Conservation (phyloP, 306 rosid genomes). For the Vigna trinervia region DNA sequence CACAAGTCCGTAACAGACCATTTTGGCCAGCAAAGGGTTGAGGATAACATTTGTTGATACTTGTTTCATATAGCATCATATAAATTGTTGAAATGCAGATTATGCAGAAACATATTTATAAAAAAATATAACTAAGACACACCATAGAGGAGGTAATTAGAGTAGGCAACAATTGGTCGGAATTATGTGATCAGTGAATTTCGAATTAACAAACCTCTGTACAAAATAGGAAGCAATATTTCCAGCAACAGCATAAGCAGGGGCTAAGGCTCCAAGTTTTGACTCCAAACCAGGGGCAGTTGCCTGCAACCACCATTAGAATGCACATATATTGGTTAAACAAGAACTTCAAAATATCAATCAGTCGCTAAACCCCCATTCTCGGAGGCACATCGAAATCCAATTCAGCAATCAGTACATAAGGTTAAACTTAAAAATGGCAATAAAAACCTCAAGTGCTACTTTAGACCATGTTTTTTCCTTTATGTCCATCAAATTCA, state of each 20-base stretch:
- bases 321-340: slow-evolving; percentile 34
- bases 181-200: neutral
- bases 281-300: slow-evolving; percentile 82
- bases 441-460: slow-evolving; percentile 71
- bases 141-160: neutral
- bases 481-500: slow-evolving; percentile 93
- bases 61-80: neutral
- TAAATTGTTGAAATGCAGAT: neutral
- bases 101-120: slow-evolving; percentile 3
- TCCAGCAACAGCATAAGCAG: slow-evolving; percentile 90
- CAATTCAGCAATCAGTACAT: slow-evolving; percentile 13
- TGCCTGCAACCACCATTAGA: slow-evolving; percentile 62
- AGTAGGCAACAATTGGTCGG: slow-evolving; percentile 8
- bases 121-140: neutral
- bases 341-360: neutral
- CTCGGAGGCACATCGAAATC: neutral
- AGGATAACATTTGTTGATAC: slow-evolving; percentile 9
- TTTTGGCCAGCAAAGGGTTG: slow-evolving; percentile 27
- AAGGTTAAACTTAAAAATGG: neutral
- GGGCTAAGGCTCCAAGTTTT: slow-evolving; percentile 85
- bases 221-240: slow-evolving; percentile 76
- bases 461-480: slow-evolving; percentile 71
- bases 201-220: slow-evolving; percentile 62
- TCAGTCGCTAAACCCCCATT: neutral
- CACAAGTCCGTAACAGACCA: neutral